A percentile compares a stretch with the other conserved stretches of the same genome.
Evolutionary conservation across 2,329 filamentous ascomycete species (phyloP).

Genomic region (Alternaria ethzedia): DNA sequence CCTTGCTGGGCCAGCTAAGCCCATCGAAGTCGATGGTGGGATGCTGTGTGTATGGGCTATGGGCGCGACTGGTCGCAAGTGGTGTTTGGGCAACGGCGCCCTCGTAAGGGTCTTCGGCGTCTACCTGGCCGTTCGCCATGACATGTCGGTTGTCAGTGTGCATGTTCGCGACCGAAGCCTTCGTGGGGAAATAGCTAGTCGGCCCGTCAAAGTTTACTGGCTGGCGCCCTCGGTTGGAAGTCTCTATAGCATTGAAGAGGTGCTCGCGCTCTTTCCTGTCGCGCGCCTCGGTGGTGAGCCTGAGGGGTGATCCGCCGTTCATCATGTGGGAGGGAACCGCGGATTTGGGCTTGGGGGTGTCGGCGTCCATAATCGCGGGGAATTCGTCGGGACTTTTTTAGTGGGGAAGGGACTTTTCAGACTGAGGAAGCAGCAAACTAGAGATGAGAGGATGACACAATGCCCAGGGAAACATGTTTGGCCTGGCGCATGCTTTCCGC

Average conservation of each 20-base stretch:
- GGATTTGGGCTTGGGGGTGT: constrained; percentile 55
- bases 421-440: constrained; percentile 1
- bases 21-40: constrained; percentile 62
- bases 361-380: constrained; percentile 51
- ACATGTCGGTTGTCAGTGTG: constrained; percentile 19
- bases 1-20: constrained; percentile 63
- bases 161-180: constrained; percentile 24
- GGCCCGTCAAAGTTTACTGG: constrained; percentile 53
- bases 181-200: constrained; percentile 38
- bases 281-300: constrained; percentile 54
- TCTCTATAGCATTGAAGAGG: constrained; percentile 64
- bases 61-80: constrained; percentile 59
- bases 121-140: constrained; percentile 33
- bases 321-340: constrained; percentile 63
- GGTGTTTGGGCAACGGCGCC: constrained; percentile 58
- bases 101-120: constrained; percentile 61
- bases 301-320: constrained; percentile 62
- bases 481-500: constrained; percentile 21
- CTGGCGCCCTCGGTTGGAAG: constrained; percentile 59
- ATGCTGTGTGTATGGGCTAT: constrained; percentile 58
- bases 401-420: background rate
- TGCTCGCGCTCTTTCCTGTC: constrained; percentile 61
- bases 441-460: constrained; percentile 10
- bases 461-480: constrained; percentile 16
- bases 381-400: background rate